Base-by-base conservation (phyloP, 192 early-diverging fungal species). In the Pecoramyces ruminantium region DNA sequence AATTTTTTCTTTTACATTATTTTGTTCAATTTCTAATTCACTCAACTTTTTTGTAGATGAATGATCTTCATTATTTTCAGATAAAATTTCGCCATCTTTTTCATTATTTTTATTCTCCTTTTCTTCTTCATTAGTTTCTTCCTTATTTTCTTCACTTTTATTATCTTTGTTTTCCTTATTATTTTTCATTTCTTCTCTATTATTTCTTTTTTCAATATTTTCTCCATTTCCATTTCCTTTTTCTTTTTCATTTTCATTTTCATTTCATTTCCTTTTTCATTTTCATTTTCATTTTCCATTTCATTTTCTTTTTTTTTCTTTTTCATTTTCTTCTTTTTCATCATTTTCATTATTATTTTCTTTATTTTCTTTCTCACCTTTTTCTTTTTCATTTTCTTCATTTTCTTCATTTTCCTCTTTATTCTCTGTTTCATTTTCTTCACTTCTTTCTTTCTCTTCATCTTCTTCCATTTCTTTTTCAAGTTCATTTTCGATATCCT, bases 191-290 rank as follows among this genome's bases (percentile, higher is more conserved):
- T 92, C 88, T 13, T n/a, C n/a, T n/a, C n/a, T n/a, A n/a, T n/a
- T n/a, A n/a, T n/a, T n/a, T n/a, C n/a, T n/a, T n/a, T n/a, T n/a
- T n/a, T n/a, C n/a, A n/a, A n/a, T n/a, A n/a, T 86, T 84, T 8
- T 89, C 85, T n/a, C 93, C 86, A 0, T 87, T 84, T 18, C 88
- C 91, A 13, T 94, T 90, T 28, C 95, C 87, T 79, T 89, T 86
- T 18, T 87, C 81, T 39, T 94, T 89, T 16, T 88, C 91, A 34
- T 90, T 91, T 51, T 21, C 17, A 21, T 17, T n/a, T 25, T 5
- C 9, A 21, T 17, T n/a, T 67, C n/a, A 4, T 51, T 13, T 21
- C 1, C 8, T 51, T 51, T 2, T 21, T 51, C 42, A 21, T 51
- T 13, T 21, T 51, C 42, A 51, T 21, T 13, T 21, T 21, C 18